Conservation (phyloP, 1,284 basidiomycete species). For the Fomitopsis pinicola region DNA sequence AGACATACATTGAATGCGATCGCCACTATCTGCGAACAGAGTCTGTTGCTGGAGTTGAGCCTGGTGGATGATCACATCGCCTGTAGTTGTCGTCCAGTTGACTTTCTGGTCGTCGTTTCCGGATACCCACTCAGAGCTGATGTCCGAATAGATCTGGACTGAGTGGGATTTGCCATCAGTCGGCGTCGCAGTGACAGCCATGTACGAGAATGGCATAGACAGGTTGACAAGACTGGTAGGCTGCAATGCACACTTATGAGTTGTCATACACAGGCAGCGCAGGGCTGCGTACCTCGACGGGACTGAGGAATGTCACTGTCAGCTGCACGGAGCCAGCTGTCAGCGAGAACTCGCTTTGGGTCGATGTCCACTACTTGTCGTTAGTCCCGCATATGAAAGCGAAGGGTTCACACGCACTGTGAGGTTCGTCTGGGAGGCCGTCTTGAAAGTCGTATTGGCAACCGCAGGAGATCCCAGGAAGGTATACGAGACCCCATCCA, state of each 20-base stretch:
- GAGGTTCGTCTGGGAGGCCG: slow-evolving; percentile 54
- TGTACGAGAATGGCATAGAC: slow-evolving; percentile 61
- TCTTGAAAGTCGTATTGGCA: slow-evolving; percentile 33
- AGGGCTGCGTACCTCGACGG: slow-evolving; percentile 46
- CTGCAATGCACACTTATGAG: slow-evolving; percentile 23
- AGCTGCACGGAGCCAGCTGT: slow-evolving; percentile 61
- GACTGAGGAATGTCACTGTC: slow-evolving; percentile 57
- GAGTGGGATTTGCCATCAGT: slow-evolving; percentile 49
- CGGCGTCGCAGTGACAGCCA: slow-evolving; percentile 47
- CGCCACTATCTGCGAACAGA: slow-evolving; percentile 46
- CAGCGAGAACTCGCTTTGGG: slow-evolving; percentile 56
- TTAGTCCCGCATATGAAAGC: background rate
- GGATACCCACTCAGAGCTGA: slow-evolving; percentile 65
- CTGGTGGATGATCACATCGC: slow-evolving; percentile 49
- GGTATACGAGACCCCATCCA: slow-evolving; percentile 54
- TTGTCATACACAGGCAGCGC: background rate
- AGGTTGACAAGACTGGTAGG: slow-evolving; percentile 52
- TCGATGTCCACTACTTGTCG: slow-evolving; percentile 53
- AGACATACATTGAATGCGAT: slow-evolving; percentile 56
- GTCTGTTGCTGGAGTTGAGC: slow-evolving; percentile 47
- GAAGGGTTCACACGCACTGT: slow-evolving; percentile 29
- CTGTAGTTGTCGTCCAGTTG: slow-evolving; percentile 51
- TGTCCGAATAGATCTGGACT: slow-evolving; percentile 61
- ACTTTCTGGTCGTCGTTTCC: slow-evolving; percentile 47
- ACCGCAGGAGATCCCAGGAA: slow-evolving; percentile 53